Percentiles rank a stretch among this genome's conserved stretches.
phyloP scores from a whole-genome alignment of 352 stramenopile genomes.

The Pythium coloratum region DNA sequence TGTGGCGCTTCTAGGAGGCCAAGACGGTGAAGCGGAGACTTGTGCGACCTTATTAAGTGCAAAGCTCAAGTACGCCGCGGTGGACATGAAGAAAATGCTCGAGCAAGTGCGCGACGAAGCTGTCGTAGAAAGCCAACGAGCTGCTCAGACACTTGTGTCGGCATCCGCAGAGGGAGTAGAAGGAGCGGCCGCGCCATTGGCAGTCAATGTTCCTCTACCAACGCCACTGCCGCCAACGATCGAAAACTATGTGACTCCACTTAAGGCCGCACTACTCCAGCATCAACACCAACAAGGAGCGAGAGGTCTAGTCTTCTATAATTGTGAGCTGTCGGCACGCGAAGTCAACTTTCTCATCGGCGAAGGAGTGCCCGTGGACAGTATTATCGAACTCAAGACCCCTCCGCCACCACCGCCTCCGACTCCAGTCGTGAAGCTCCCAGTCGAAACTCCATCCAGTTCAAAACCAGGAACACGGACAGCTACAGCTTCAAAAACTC shows the following conservation, averaged over 20 bases:
- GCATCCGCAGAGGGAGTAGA: background rate
- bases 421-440: background rate
- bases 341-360: conserved; percentile 53
- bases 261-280: conserved; percentile 21
- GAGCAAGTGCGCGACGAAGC: conserved; percentile 25
- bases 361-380: conserved; percentile 49
- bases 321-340: conserved; percentile 45
- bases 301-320: conserved; percentile 57
- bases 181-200: background rate
- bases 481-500: background rate
- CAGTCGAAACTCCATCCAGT: background rate
- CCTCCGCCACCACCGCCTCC: background rate
- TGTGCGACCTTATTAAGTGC: conserved; percentile 39
- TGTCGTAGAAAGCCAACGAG: background rate
- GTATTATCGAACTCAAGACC: conserved; percentile 52
- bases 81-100: conserved; percentile 42
- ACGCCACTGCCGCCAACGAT: conserved; percentile 14
- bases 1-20: conserved; percentile 48
- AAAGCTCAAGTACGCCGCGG: conserved; percentile 45
- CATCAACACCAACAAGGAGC: conserved; percentile 24
- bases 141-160: background rate
- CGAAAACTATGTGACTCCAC: conserved; percentile 20
- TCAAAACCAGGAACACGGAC: background rate
- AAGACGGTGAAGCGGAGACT: conserved; percentile 33
- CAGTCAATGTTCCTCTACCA: background rate